Evolutionary conservation across 2,329 filamentous ascomycete species (phyloP).

Genomic region (Dactylonectria estremocensis): DNA sequence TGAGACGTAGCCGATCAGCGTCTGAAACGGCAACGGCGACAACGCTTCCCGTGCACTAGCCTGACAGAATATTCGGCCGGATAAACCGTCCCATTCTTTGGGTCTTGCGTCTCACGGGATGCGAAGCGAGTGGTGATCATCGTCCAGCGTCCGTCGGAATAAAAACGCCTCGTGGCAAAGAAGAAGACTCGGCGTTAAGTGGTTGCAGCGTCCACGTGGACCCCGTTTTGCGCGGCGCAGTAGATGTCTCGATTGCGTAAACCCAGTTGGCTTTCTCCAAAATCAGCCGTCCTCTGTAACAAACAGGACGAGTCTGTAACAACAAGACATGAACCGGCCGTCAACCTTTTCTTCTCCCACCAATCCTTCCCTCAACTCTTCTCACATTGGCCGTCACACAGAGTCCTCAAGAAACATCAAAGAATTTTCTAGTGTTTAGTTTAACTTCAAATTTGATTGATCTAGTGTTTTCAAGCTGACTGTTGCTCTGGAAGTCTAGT

Average conservation of each 20-base stretch:
- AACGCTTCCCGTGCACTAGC: slow-evolving; percentile 18
- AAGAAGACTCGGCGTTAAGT: background rate
- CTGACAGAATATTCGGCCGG: too few relatives aligned
- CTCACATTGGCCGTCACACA: background rate
- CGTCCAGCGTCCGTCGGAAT: background rate
- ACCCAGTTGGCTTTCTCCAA: too few relatives aligned
- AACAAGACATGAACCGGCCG: background rate
- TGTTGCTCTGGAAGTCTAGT: slow-evolving; percentile 45
- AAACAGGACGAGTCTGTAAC: background rate
- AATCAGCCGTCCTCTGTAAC: too few relatives aligned
- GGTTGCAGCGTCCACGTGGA: slow-evolving; percentile 21
- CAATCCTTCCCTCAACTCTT: background rate
- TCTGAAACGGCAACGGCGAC: slow-evolving; percentile 45
- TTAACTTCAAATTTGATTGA: slow-evolving; percentile 43
- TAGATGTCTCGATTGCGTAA: background rate
- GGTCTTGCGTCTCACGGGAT: background rate
- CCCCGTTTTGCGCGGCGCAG: background rate
- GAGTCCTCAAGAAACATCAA: too few relatives aligned
- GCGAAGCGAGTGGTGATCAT: background rate
- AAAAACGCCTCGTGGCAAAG: slow-evolving; percentile 2
- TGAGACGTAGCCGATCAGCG: slow-evolving; percentile 41
- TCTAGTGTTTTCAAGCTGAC: slow-evolving; percentile 39
- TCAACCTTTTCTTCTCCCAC: background rate
- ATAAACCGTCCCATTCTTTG: slow-evolving; percentile 4
- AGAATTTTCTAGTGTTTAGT: background rate